Conservation (phyloP, 352 stramenopile genomes). For the Globisporangium echinulatum region DNA sequence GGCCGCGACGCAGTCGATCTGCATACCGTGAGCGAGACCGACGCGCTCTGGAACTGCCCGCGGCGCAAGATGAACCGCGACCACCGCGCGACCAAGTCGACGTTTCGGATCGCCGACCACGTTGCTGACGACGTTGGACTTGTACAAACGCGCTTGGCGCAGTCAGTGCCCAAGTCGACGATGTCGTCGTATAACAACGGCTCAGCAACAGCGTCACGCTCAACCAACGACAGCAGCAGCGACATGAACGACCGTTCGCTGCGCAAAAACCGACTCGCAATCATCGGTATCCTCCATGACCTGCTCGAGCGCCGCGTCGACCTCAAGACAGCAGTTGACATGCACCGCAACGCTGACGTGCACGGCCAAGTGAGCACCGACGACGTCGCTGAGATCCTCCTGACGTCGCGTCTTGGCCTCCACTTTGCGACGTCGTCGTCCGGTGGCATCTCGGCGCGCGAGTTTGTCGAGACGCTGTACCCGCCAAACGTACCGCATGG, state of each 20-base stretch:
- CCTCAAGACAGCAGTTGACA: constrained; percentile 63
- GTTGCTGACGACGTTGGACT: constrained; percentile 15
- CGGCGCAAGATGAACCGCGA: constrained; percentile 54
- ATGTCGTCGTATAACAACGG: neutral
- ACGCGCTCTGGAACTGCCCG: constrained; percentile 60
- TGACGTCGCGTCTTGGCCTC: constrained; percentile 53
- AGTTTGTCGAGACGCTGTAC: constrained; percentile 63
- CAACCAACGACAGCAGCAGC: neutral
- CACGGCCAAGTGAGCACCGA: constrained; percentile 52
- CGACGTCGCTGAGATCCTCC: constrained; percentile 58
- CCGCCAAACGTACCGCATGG: constrained; percentile 18
- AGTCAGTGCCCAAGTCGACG: constrained; percentile 9
- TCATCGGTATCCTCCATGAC: constrained; percentile 61
- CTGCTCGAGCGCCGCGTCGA: constrained; percentile 62
- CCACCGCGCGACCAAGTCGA: constrained; percentile 50
- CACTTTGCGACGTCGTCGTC: constrained; percentile 30
- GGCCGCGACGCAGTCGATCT: constrained; percentile 24
- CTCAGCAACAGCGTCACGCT: too few relatives aligned
- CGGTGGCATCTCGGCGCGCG: constrained; percentile 29
- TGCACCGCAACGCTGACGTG: constrained; percentile 48
- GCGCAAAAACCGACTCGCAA: constrained; percentile 20
- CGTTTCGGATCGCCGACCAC: constrained; percentile 49
- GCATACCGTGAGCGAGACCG: constrained; percentile 34
- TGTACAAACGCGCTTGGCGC: constrained; percentile 6
- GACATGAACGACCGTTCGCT: constrained; percentile 16